Conservation (phyloP, 768 basidiomycete species). For the Leucosporidium creatinivorum region DNA sequence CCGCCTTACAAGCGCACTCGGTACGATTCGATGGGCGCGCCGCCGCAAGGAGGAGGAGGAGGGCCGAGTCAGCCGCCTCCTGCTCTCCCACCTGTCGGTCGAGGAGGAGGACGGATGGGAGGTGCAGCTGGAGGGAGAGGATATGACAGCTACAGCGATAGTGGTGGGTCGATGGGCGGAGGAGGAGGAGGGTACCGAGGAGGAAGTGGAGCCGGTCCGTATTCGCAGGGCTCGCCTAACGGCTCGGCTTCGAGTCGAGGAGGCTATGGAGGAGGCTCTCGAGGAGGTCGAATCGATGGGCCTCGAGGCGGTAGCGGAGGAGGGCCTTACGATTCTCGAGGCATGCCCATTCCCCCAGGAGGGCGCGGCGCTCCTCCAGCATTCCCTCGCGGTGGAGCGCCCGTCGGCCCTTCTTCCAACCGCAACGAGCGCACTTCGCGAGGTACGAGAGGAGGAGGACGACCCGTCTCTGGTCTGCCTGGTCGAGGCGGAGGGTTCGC, state of each 20-base stretch:
- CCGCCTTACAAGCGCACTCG: constrained; percentile 43
- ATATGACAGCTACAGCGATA: background rate
- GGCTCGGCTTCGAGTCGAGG: background rate
- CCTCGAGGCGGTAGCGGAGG: background rate
- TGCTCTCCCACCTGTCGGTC: constrained; percentile 24
- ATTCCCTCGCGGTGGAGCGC: constrained; percentile 9
- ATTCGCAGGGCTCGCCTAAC: background rate
- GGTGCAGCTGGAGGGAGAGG: constrained; percentile 47
- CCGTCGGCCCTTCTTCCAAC: background rate
- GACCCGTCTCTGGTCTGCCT: background rate
- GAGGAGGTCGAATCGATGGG: background rate
- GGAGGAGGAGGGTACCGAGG: background rate
- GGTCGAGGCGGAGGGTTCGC: background rate
- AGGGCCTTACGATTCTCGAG: background rate
- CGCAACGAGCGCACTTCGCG: background rate
- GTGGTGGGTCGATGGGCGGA: background rate
- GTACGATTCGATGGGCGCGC: constrained; percentile 65
- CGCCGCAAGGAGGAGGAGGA: constrained; percentile 43
- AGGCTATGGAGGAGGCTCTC: background rate
- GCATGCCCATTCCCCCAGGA: background rate
- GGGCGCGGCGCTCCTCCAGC: constrained; percentile 19
- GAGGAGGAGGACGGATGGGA: background rate
- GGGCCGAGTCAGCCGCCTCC: constrained; percentile 30
- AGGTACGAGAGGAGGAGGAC: background rate
- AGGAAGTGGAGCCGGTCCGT: background rate